Conservation (phyloP, 768 basidiomycete genomes). For the Leccinellum albellum region DNA sequence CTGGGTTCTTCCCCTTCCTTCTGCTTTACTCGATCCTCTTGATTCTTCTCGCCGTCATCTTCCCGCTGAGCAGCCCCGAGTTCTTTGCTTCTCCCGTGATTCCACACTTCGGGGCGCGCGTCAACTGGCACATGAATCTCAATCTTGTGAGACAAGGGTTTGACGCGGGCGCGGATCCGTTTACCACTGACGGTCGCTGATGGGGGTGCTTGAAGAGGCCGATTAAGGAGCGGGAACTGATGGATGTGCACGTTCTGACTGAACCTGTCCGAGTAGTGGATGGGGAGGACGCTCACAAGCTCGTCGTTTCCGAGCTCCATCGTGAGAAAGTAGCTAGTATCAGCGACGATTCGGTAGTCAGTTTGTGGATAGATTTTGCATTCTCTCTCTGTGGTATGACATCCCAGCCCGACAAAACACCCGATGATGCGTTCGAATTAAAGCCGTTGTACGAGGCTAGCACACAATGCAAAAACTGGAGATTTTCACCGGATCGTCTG, state of each 20-base stretch:
- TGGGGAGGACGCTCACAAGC: conserved; percentile 63
- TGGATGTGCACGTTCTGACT: conserved; percentile 68
- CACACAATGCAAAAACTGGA: conserved; percentile 85
- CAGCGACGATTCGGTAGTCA: too few species aligned
- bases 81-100: conserved; percentile 61
- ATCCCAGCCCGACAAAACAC: background rate
- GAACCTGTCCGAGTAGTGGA: conserved; percentile 64
- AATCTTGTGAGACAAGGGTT: conserved; percentile 55
- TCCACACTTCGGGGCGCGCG: conserved; percentile 77
- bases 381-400: background rate
- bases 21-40: conserved; percentile 47
- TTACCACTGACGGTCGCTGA: conserved; percentile 72
- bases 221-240: conserved; percentile 74
- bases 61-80: conserved; percentile 63
- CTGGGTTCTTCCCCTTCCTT: conserved; percentile 56
- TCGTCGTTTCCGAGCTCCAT: conserved; percentile 46
- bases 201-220: conserved; percentile 74
- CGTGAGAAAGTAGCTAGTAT: conserved; percentile 18
- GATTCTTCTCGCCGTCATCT: conserved; percentile 78
- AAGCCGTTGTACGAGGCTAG: conserved; percentile 68
- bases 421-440: background rate
- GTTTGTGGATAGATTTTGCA: too few species aligned
- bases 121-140: conserved; percentile 85
- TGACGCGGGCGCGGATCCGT: conserved; percentile 69
- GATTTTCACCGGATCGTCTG: conserved; percentile 73